Conservation (phyloP, 106 monocot genomes). For the Phalaenopsis equestris region DNA sequence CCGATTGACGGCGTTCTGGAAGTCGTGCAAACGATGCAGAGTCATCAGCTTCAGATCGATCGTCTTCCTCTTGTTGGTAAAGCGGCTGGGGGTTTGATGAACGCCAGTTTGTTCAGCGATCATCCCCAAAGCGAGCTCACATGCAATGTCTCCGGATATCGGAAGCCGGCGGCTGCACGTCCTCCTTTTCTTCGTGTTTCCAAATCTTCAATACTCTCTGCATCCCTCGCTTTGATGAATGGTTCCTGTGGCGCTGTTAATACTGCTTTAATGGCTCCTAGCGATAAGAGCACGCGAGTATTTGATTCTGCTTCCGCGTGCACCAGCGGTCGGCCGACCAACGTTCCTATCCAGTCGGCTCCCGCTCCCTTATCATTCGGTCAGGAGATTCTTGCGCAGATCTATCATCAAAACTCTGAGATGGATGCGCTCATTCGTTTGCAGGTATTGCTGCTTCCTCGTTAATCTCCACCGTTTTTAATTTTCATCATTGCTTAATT, state of each 20-base stretch:
- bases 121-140: constrained; percentile 37
- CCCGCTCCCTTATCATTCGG: not conserved
- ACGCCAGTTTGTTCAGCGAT: constrained; percentile 19
- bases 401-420: constrained; percentile 34
- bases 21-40: not conserved
- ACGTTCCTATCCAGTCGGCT: not conserved
- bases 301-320: constrained; percentile 18
- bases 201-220: not conserved
- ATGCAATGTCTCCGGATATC: constrained; percentile 17
- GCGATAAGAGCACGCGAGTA: constrained; percentile 10
- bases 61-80: not conserved
- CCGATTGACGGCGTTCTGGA: constrained; percentile 4
- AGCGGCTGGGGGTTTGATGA: not conserved
- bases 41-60: not conserved
- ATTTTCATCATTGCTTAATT: not conserved
- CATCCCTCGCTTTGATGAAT: not conserved
- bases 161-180: constrained; percentile 5
- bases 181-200: not conserved
- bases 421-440: constrained; percentile 37
- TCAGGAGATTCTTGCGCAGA: constrained; percentile 18
- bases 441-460: constrained; percentile 20
- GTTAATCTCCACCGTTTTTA: not conserved
- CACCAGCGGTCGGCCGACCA: constrained; percentile 24
- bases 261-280: not conserved
- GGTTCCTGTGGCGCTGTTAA: not conserved